A percentile compares a stretch with the other conserved stretches of the same genome.
These are phyloP conservation scores for Ascochyta rabiei DNA, from an alignment of 2,329 filamentous ascomycete genomes.

Conservation along the genomic window DNA sequence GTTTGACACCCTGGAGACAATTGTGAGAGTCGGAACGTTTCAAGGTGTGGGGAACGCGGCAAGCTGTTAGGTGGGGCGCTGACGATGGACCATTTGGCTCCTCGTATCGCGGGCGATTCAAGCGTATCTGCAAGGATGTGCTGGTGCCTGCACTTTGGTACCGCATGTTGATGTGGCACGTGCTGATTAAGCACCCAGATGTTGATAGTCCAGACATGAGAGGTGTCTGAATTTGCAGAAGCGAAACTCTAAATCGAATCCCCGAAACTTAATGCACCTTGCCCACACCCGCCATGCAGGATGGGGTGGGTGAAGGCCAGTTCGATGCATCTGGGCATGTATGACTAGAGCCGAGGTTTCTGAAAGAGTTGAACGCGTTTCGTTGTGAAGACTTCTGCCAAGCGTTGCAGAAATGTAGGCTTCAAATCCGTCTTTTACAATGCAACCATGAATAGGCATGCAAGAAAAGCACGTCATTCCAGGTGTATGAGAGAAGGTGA, in stretches of 20 bases:
- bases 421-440: no score
- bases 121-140: not conserved
- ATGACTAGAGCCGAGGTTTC: not conserved
- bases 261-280: not conserved
- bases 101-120: not conserved
- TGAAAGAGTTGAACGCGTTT: not conserved
- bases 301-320: not conserved
- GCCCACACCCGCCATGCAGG: not conserved
- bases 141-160: not conserved
- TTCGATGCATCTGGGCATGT: not conserved
- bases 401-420: not conserved
- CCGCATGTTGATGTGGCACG: not conserved
- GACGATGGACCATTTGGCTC: not conserved
- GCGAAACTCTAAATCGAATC: constrained; percentile 10
- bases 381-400: not conserved
- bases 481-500: no score
- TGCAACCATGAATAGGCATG: no score
- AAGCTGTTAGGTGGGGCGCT: not conserved
- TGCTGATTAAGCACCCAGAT: constrained; percentile 1
- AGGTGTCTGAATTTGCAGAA: constrained; percentile 8
- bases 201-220: constrained; percentile 2
- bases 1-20: constrained; percentile 7
- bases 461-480: no score
- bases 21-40: constrained; percentile 13
- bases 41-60: not conserved